phyloP scores from a whole-genome alignment of 1,284 basidiomycete species.

The Cutaneotrichosporon mucoides region DNA sequence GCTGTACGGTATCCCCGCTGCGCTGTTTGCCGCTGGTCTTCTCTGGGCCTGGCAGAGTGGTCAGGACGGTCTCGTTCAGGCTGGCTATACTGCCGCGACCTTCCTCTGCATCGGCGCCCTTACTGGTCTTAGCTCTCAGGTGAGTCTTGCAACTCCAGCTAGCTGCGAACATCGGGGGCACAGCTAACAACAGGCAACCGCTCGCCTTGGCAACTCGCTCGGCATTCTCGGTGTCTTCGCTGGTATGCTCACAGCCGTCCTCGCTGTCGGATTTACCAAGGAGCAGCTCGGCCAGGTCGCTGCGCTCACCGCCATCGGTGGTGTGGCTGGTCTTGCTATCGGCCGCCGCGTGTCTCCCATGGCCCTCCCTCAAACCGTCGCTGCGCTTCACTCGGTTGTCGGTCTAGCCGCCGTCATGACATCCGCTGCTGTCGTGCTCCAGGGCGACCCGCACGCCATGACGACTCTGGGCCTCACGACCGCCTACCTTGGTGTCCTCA shows the following conservation, averaged over 20 bases:
- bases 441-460: conserved; percentile 57
- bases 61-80: conserved; percentile 76
- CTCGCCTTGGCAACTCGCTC: conserved; percentile 73
- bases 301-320: conserved; percentile 67
- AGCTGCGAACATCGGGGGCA: neutral
- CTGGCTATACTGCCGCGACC: conserved; percentile 74
- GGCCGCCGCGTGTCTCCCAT: conserved; percentile 77
- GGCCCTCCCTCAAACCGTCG: conserved; percentile 75
- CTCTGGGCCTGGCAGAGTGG: conserved; percentile 72
- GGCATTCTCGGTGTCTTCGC: conserved; percentile 75
- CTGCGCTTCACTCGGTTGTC: conserved; percentile 70
- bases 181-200: conserved; percentile 59
- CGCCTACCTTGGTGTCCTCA: conserved; percentile 77
- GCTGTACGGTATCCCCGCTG: conserved; percentile 70
- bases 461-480: conserved; percentile 70
- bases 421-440: conserved; percentile 70
- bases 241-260: conserved; percentile 70
- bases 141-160: conserved; percentile 9
- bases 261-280: conserved; percentile 71
- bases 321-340: conserved; percentile 60
- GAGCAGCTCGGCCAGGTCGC: conserved; percentile 71
- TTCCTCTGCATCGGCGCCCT: conserved; percentile 68
- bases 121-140: conserved; percentile 34
- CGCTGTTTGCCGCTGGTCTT: conserved; percentile 74
- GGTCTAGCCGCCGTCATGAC: conserved; percentile 80